Conservation (phyloP, 164 flowering plant species). For the Vitis vinifera region DNA sequence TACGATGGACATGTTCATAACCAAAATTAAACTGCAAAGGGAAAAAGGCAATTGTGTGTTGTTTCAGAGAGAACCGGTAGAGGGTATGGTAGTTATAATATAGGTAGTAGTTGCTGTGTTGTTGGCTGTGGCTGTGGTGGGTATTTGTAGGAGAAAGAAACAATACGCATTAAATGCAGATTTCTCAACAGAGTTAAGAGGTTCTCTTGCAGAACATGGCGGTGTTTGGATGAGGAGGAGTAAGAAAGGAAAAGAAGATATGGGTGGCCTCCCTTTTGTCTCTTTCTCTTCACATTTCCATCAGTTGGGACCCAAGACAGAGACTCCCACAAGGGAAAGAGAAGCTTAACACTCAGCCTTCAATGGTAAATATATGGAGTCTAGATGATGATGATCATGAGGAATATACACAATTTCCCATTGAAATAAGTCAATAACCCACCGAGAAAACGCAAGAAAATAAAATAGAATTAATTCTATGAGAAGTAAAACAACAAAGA, state of each 20-base stretch:
- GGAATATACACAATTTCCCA: neutral
- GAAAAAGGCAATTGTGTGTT: neutral
- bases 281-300: constrained; percentile 14
- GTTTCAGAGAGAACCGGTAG: neutral
- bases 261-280: constrained; percentile 27
- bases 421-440: neutral
- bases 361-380: neutral
- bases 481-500: neutral
- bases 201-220: constrained; percentile 27
- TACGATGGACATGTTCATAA: constrained; percentile 17
- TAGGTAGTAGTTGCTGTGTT: neutral
- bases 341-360: constrained; percentile 2
- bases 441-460: neutral
- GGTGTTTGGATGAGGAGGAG: constrained; percentile 26
- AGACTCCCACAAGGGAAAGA: constrained; percentile 9
- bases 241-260: constrained; percentile 21
- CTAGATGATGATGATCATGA: no score
- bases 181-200: constrained; percentile 2
- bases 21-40: no score
- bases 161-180: constrained; percentile 29
- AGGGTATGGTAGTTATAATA: neutral
- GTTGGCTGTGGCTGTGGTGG: no score
- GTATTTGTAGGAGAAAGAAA: constrained; percentile 7
- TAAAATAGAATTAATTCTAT: neutral
- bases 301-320: constrained; percentile 17